A percentile compares a stretch with the other conserved stretches of the same genome.
Evolutionary conservation across 192 early-diverging fungal genomes (phyloP).

Genomic region (Backusella circina): DNA sequence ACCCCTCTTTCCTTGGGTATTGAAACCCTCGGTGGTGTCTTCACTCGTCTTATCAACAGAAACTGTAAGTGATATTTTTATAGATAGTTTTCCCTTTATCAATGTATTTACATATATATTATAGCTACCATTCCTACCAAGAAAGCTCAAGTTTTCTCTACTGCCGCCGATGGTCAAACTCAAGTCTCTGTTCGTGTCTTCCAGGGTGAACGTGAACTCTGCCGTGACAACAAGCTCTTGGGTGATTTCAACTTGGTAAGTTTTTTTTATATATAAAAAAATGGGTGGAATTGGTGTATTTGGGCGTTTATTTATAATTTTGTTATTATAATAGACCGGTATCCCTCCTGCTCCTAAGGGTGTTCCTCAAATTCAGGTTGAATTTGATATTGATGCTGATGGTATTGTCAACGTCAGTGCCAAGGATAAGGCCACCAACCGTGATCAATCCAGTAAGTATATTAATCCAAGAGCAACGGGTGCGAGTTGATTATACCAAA

Average conservation of each 20-base stretch:
- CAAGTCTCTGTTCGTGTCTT: slow-evolving; percentile 94
- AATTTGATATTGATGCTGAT: slow-evolving; percentile 98
- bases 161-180: slow-evolving; percentile 93
- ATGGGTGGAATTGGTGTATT: background rate
- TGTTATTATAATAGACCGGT: slow-evolving; percentile 49
- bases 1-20: slow-evolving; percentile 96
- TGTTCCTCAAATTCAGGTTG: slow-evolving; percentile 93
- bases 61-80: slow-evolving; percentile 49
- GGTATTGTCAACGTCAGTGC: slow-evolving; percentile 97
- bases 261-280: background rate
- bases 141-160: slow-evolving; percentile 95
- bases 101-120: no score
- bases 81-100: no score
- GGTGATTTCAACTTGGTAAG: slow-evolving; percentile 86
- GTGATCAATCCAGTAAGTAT: slow-evolving; percentile 71
- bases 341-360: slow-evolving; percentile 92
- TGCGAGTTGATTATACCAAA: background rate
- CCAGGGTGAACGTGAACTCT: slow-evolving; percentile 96
- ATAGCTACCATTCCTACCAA: slow-evolving; percentile 95
- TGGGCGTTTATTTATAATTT: background rate
- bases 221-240: slow-evolving; percentile 94
- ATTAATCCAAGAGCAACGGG: background rate
- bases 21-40: slow-evolving; percentile 93
- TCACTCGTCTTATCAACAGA: slow-evolving; percentile 90
- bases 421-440: slow-evolving; percentile 91